Conservation (phyloP, 257 asterid species). For the Primulina eburnea region DNA sequence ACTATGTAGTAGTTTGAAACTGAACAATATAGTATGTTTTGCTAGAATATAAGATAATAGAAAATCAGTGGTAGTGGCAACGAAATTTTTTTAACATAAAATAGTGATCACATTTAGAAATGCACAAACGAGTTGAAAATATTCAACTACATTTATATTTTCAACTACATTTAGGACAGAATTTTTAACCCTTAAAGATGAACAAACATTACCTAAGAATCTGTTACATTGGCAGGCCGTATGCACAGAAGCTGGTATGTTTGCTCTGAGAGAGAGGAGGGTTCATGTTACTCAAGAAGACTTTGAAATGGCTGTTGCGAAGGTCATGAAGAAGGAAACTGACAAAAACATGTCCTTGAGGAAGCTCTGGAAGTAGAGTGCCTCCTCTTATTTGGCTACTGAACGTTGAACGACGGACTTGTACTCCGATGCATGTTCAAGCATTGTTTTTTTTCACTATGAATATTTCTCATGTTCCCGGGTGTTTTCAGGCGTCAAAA, state of each 20-base stretch:
- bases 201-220: neutral
- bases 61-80: no score
- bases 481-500: neutral
- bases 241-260: conserved; percentile 97
- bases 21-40: no score
- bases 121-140: neutral
- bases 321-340: conserved; percentile 96
- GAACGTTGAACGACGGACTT: neutral
- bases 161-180: neutral
- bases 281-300: conserved; percentile 97
- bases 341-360: conserved; percentile 91
- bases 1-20: no score
- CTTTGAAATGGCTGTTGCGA: conserved; percentile 98
- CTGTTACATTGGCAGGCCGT: conserved; percentile 59
- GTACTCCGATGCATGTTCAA: neutral
- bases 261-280: conserved; percentile 92
- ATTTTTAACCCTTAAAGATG: neutral
- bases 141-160: no score
- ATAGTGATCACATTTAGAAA: no score
- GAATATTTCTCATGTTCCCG: neutral
- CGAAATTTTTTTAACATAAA: no score
- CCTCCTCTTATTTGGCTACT: neutral
- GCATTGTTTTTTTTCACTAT: neutral
- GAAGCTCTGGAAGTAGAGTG: conserved; percentile 82
- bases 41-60: no score